Base-by-base conservation (phyloP, 139 green algal species). In the Picochlorum costavermella region DNA sequence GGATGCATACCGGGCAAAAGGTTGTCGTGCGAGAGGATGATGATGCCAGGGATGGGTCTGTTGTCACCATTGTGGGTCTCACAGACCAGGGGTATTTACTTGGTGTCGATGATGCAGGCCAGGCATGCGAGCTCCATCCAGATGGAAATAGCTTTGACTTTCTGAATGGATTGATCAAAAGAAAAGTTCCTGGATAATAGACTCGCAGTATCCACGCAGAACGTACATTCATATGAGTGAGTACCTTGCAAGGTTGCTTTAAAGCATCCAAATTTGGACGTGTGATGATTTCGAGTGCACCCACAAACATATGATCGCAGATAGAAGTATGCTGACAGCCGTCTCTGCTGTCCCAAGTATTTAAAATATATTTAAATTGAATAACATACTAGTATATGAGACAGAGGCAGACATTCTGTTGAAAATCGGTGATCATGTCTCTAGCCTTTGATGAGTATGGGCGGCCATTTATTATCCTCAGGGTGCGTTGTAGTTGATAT, bases 371-470 rank as follows among this genome's bases (percentile, higher is more conserved):
- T 37, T 6, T 37, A 37, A 37, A 37, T 37, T 40, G 10, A 11
- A 12, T 12, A 40, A 40, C 0, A 40, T 36, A 2, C 30, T 36
- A 40, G 6, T 40, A 40, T 13, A 40, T 40, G 33, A 6, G 11
- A 40, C 33, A 40, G 33, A 40, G 33, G 33, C 3, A 40, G 33
- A 1, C 12, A 40, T 4, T 12, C 5, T 40, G 6, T 6, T 40
- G 5, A 40, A 40, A 6, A 40, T 40, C 6, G 33, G 20, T 26
- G 26, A 50, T 45, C 53, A 97, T 97, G 91, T 85, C 78, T 20
- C 74, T 99, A 12, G 92, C 88, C 0, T 99, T 98, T 69, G 94
- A 99, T 67, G 94, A 99, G 69, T 99, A 88, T 80, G 90, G 90
- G 10, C 70, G 93, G 48, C 93, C 93, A 0, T 98, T 97, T 74